Evolutionary conservation across 176 grass and related monocot species (phyloP), one percentile per base, ranked within the genome.

Genomic region (Metroxylon sagu): DNA sequence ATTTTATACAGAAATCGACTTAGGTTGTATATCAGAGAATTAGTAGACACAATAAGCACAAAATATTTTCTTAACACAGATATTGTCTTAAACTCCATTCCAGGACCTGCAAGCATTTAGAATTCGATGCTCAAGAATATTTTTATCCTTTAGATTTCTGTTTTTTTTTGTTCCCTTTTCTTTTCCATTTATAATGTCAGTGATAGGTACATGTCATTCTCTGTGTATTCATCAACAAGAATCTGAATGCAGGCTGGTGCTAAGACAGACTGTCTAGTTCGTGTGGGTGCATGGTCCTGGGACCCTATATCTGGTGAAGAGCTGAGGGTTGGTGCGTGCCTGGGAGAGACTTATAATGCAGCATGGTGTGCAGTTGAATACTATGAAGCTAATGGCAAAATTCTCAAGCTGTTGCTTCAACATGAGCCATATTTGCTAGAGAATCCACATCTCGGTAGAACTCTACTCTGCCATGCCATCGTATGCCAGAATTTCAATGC

Each of bases 381-480:
- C 26, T 82, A 74, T 19, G 84, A 82, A 79, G 73, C 70, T 21
- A 82, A 18, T 27, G 78, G 79, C 51, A 51, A 78, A 68, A 82
- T 87, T 60, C 74, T 87, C 29, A 75, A 52, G 26, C n/a, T 82
- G 12, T 67, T 87, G 26, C 75, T 87, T 25, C 50, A 71, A 18
- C 71, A 71, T 71, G 80, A 71, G 49, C 84, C 79, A 31, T 67
- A 59, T 74, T 64, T 87, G 59, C 62, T 87, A 49, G 84, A 81
- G 30, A 78, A 64, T 17, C 74, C 84, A 58, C 67, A 67, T 64
- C 67, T 77, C 18, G 84, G 79, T 65, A 62, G 84, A 54, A 82
- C 76, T 57, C 75, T 79, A 71, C 79, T 87, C 68, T 82, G 78
- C 57, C 84, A 87, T 31, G 84, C 84, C 39, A 82, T 87, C 48